Conservation (phyloP, 768 basidiomycete genomes). For the Cyathus striatus region DNA sequence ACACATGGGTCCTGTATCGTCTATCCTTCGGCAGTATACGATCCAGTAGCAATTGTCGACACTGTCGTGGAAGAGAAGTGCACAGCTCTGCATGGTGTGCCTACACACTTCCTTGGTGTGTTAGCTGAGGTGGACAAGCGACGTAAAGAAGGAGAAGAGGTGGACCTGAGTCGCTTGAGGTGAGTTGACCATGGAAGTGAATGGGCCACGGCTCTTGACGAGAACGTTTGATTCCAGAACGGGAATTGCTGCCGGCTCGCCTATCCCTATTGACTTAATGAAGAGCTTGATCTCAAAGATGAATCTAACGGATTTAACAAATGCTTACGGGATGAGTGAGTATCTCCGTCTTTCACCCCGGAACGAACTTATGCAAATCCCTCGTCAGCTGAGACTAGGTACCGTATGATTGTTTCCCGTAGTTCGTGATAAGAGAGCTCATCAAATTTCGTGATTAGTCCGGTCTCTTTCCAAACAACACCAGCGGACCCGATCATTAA, state of each 20-base stretch:
- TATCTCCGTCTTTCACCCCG: conserved; percentile 12
- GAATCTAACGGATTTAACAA: conserved; percentile 67
- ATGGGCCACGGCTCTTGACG: not conserved
- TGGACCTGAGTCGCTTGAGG: conserved; percentile 54
- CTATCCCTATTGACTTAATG: conserved; percentile 80
- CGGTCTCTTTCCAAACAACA: conserved; percentile 80
- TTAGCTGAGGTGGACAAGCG: conserved; percentile 61
- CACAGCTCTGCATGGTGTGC: conserved; percentile 80
- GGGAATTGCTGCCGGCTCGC: conserved; percentile 77
- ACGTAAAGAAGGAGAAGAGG: conserved; percentile 32
- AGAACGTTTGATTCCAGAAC: conserved; percentile 39
- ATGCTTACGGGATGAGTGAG: conserved; percentile 86
- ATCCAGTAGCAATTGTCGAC: conserved; percentile 65
- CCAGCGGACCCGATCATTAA: conserved; percentile 64
- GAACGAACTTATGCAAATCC: not conserved
- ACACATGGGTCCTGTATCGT: conserved; percentile 68
- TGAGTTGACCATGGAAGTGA: conserved; percentile 20
- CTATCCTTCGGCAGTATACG: conserved; percentile 63
- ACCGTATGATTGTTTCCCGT: not conserved
- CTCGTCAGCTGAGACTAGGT: conserved; percentile 69
- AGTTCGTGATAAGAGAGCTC: not conserved
- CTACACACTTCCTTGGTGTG: conserved; percentile 79
- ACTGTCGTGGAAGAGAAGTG: conserved; percentile 65
- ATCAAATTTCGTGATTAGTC: conserved; percentile 35
- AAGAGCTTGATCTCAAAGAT: conserved; percentile 60